Evolutionary conservation across 495 filamentous ascomycete species (phyloP).

Genomic region (Articulospora tetracladia): DNA sequence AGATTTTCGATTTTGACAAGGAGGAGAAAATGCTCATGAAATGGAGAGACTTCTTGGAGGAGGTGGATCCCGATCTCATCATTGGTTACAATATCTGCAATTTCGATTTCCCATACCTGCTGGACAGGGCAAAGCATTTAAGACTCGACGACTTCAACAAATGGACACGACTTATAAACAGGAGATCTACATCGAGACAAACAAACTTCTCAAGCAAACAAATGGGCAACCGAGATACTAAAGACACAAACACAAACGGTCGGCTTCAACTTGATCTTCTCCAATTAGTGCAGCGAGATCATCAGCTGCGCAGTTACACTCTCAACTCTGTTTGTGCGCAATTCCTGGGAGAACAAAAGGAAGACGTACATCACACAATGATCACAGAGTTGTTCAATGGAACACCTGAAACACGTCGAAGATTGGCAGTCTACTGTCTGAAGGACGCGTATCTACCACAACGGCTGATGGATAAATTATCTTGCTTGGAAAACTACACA

Average conservation of each 20-base stretch:
- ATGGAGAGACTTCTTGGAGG: slow-evolving; percentile 86
- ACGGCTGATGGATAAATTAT: slow-evolving; percentile 93
- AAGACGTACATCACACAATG: slow-evolving; percentile 98
- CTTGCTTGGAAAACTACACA: slow-evolving; percentile 95
- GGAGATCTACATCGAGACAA: slow-evolving; percentile 63
- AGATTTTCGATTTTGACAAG: slow-evolving; percentile 75
- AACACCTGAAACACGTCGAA: slow-evolving; percentile 82
- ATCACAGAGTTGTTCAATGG: slow-evolving; percentile 98
- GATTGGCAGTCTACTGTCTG: slow-evolving; percentile 92
- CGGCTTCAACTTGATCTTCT: slow-evolving; percentile 90
- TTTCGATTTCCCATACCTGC: slow-evolving; percentile 96
- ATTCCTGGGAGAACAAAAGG: slow-evolving; percentile 96
- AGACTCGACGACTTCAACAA: slow-evolving; percentile 73
- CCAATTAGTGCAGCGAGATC: slow-evolving; percentile 88
- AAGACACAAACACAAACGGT: slow-evolving; percentile 90
- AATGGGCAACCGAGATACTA: slow-evolving; percentile 95
- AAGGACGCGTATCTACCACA: slow-evolving; percentile 98
- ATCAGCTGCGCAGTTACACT: slow-evolving; percentile 94
- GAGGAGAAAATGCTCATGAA: slow-evolving; percentile 83
- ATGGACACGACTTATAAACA: slow-evolving; percentile 71
- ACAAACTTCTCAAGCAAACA: slow-evolving; percentile 96
- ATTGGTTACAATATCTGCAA: slow-evolving; percentile 99
- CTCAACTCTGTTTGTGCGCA: slow-evolving; percentile 96
- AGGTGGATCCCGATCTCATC: slow-evolving; percentile 95
- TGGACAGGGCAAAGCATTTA: slow-evolving; percentile 83